Percentiles rank a stretch among this genome's conserved stretches.
Conservation (phyloP, 352 stramenopile species). For the Globisporangium cederbergense region DNA sequence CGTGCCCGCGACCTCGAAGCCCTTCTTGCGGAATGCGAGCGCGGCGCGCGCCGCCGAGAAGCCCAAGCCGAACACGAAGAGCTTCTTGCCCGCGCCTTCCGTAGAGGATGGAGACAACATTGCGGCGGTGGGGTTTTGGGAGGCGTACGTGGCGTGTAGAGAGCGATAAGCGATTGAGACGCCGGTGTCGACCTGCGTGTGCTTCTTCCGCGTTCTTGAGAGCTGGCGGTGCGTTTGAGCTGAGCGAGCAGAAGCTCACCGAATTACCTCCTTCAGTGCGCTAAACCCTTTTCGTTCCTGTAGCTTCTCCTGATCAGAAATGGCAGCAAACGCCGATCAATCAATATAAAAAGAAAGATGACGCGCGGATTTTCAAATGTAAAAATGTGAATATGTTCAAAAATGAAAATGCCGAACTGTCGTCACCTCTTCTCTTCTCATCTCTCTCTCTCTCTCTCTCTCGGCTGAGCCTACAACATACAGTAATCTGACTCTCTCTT, state of each 20-base stretch:
- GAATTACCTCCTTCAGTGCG: neutral
- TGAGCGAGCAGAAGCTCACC: neutral
- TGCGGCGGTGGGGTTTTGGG: neutral
- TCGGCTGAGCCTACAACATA: too few species aligned
- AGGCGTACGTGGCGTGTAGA: neutral
- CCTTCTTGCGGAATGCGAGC: conserved; percentile 49
- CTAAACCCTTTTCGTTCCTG: too few species aligned
- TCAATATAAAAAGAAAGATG: too few species aligned
- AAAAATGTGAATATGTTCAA: too few species aligned
- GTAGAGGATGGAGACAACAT: neutral
- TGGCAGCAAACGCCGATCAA: too few species aligned
- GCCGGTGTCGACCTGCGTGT: neutral
- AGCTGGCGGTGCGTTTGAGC: neutral
- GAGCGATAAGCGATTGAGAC: neutral
- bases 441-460: neutral
- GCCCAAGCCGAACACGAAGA: conserved; percentile 89
- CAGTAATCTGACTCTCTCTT: neutral
- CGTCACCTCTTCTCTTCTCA: too few species aligned
- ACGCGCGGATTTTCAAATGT: too few species aligned
- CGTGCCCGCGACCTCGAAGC: conserved; percentile 72
- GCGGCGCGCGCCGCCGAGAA: conserved; percentile 80
- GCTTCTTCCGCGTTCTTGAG: conserved; percentile 3
- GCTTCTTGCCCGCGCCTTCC: conserved; percentile 24
- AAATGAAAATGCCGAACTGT: too few species aligned
- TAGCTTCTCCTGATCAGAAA: too few species aligned